These are phyloP conservation scores for Nannizziopsis barbatae DNA, from an alignment of 2,329 filamentous ascomycete species.

Conservation along the genomic window DNA sequence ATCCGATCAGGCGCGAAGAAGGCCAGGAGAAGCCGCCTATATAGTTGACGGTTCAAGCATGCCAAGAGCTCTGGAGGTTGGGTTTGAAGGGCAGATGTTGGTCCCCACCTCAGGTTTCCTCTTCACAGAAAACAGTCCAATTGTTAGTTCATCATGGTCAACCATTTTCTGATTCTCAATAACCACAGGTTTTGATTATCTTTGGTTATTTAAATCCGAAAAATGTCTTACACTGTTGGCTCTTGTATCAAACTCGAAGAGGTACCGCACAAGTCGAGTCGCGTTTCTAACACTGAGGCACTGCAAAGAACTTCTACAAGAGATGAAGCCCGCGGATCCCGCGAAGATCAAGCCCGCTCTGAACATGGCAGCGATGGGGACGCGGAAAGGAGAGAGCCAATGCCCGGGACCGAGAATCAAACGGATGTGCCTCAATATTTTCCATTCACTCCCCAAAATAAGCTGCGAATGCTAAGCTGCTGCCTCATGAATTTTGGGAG, in stretches of 20 bases:
- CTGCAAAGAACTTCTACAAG: neutral
- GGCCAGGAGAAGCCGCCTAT: too few relatives aligned
- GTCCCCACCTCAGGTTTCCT: neutral
- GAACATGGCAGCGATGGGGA: neutral
- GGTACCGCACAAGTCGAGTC: neutral
- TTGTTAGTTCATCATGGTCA: too few relatives aligned
- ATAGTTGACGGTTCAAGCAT: too few relatives aligned
- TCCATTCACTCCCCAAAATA: slow-evolving; percentile 41
- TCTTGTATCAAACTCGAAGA: slow-evolving; percentile 3
- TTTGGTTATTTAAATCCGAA: too few relatives aligned
- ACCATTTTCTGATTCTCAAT: too few relatives aligned
- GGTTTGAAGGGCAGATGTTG: neutral
- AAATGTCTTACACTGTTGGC: neutral
- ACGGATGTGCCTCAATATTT: slow-evolving; percentile 21
- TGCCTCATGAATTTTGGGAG: slow-evolving; percentile 57
- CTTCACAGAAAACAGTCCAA: too few relatives aligned
- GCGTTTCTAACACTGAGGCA: neutral
- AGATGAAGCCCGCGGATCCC: neutral
- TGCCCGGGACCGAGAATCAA: slow-evolving; percentile 16
- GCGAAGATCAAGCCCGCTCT: neutral
- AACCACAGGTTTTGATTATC: too few relatives aligned
- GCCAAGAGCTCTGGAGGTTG: too few relatives aligned
- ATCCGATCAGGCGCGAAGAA: too few relatives aligned
- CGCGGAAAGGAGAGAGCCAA: slow-evolving; percentile 19
- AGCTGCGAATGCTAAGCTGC: slow-evolving; percentile 53